These are phyloP conservation scores for Phyllosticta paracitricarpa DNA, from an alignment of 2,329 filamentous ascomycete species.

Conservation along the genomic window DNA sequence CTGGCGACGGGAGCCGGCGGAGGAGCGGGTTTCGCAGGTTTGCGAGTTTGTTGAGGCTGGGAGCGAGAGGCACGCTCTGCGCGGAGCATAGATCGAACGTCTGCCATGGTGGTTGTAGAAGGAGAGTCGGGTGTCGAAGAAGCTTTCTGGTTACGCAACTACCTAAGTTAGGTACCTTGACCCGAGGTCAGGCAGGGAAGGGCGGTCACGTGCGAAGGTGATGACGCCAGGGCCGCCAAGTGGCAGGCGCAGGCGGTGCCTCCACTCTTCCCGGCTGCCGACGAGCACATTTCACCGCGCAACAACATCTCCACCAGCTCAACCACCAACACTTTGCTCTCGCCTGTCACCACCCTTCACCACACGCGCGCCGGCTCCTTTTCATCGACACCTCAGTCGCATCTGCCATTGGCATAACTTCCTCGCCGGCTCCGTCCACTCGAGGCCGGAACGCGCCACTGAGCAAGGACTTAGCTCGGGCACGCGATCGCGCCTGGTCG, in stretches of 20 bases:
- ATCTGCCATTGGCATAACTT: background rate
- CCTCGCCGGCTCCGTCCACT: background rate
- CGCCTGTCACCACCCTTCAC: background rate
- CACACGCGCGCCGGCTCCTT: background rate
- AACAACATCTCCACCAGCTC: background rate
- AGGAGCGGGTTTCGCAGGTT: constrained; percentile 21
- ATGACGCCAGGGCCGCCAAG: background rate
- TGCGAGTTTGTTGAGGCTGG: constrained; percentile 17
- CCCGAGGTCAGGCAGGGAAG: background rate
- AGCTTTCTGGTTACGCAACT: background rate
- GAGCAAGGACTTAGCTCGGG: background rate
- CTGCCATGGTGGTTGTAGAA: constrained; percentile 21
- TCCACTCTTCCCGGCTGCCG: background rate
- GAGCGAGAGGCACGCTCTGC: constrained; percentile 27
- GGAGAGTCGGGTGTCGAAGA: background rate
- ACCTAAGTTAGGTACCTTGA: no score
- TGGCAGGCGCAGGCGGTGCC: background rate
- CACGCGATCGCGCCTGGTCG: background rate
- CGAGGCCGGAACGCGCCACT: background rate
- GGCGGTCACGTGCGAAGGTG: background rate
- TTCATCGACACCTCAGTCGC: background rate
- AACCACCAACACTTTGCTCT: background rate
- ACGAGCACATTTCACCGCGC: background rate
- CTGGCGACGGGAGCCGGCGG: constrained; percentile 17
- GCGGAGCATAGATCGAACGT: constrained; percentile 28